Evolutionary conservation across 352 stramenopile genomes (phyloP).

Genomic region (Hyphochytrium catenoides): DNA sequence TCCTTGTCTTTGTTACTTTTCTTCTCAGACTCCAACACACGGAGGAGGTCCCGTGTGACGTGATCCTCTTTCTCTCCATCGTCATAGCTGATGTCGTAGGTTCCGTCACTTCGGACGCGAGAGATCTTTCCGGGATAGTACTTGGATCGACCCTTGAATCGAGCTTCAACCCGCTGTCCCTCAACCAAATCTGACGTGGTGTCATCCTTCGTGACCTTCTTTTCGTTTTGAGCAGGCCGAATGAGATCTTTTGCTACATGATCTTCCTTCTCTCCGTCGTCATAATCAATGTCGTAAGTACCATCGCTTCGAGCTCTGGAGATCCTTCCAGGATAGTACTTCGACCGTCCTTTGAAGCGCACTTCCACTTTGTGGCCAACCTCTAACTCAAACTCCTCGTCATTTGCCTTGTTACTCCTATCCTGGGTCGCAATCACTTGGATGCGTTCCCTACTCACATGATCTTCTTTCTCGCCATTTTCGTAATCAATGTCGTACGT

Average conservation of each 20-base stretch:
- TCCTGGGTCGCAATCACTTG: conserved; percentile 12
- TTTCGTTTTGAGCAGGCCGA: conserved; percentile 9
- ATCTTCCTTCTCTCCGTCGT: conserved; percentile 38
- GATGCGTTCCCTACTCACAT: conserved; percentile 22
- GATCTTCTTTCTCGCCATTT: conserved; percentile 28
- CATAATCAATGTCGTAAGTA: conserved; percentile 38
- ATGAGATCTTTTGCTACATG: conserved; percentile 11
- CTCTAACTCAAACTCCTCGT: conserved; percentile 7
- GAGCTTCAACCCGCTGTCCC: conserved; percentile 7
- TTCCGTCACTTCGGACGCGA: conserved; percentile 10
- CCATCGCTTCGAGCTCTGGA: conserved; percentile 15
- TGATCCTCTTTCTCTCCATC: conserved; percentile 17
- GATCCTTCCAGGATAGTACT: conserved; percentile 25
- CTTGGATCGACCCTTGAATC: conserved; percentile 8
- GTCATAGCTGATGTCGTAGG: conserved; percentile 23
- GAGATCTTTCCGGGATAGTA: conserved; percentile 11
- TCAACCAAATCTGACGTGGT: conserved; percentile 14
- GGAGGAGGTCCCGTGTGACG: conserved; percentile 11
- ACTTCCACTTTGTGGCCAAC: conserved; percentile 17
- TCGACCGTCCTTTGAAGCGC: conserved; percentile 21
- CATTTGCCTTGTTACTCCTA: conserved; percentile 7
- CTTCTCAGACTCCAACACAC: conserved; percentile 2
- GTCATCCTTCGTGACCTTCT: conserved; percentile 7
- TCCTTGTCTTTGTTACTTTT: too few relatives aligned
- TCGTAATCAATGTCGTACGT: conserved; percentile 26